Conservation (phyloP, 2,329 filamentous ascomycete genomes). For the Diplodia seriata region DNA sequence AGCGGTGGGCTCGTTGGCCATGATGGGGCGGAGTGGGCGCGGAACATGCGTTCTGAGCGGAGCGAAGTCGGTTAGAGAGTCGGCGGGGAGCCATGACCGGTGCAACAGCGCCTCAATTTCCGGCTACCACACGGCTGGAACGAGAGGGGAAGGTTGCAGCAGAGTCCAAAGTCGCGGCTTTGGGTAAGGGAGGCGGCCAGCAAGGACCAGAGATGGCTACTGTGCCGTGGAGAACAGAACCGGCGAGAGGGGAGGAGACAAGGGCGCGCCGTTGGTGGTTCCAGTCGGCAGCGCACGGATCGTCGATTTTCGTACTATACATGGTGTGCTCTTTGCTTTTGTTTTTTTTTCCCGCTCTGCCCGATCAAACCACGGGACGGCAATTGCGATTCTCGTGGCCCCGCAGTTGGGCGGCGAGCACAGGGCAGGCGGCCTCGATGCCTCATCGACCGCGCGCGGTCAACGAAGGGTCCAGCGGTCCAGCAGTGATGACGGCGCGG, state of each 20-base stretch:
- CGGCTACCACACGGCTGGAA: conserved; percentile 17
- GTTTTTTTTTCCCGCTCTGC: background rate
- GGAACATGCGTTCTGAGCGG: conserved; percentile 7
- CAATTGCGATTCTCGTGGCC: conserved; percentile 11
- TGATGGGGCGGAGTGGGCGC: background rate
- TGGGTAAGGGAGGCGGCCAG: conserved; percentile 27
- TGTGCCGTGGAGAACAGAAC: conserved; percentile 10
- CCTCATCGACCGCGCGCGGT: background rate
- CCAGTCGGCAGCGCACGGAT: conserved; percentile 14
- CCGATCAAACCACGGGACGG: background rate
- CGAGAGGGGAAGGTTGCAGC: background rate
- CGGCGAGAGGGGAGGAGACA: conserved; percentile 1
- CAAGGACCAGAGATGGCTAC: conserved; percentile 12
- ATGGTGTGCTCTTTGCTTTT: conserved; percentile 14
- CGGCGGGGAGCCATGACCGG: conserved; percentile 5
- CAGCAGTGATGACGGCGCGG: conserved; percentile 5
- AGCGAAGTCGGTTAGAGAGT: conserved; percentile 8
- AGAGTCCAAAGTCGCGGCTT: conserved; percentile 26
- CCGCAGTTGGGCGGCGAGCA: background rate
- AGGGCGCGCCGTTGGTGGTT: conserved; percentile 13
- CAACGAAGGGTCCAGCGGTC: conserved; percentile 4
- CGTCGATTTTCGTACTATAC: conserved; percentile 14
- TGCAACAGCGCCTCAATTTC: conserved; percentile 27
- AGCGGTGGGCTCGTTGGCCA: background rate
- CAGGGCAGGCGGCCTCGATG: conserved; percentile 1